Evolutionary conservation across 1,284 basidiomycete genomes (phyloP), one percentile per base, ranked within the genome.

Genomic region (Cutaneotrichosporon sp.): DNA sequence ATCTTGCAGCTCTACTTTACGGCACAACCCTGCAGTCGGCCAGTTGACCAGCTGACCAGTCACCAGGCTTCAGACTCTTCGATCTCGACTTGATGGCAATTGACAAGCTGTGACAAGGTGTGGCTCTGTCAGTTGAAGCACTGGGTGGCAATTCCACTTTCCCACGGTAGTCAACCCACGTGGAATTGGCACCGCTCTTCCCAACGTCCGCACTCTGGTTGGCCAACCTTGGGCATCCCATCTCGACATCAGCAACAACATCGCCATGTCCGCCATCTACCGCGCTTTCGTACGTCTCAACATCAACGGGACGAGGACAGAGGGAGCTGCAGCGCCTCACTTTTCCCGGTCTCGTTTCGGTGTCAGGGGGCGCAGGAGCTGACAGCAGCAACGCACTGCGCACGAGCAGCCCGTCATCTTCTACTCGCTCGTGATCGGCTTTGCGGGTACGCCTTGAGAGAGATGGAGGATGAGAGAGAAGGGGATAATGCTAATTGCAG

Each of bases 331-430:
- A 9, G 31, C 22, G n/a, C 1, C 40, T 21, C 32, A 8, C 30
- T 22, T 51, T 5, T 38, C 30, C 11, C 14, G 36, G 3, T n/a
- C 13, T 36, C 9, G 13, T 36, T 18, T 16, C 36, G 51, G 61
- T 63, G 22, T 63, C 63, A 40, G 3, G 6, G 16, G 6, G 1
- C 11, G 40, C 40, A 42, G 14, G 5, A 42, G 42, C 42, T 46
- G 42, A 46, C 42, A n/a, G 18, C 60, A 88, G 86, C 87, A 87
- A 85, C 87, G 89, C 66, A 86, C 89, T 74, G 92, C 93, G 42
- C 95, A 97, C 83, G 93, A 97, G 82, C 88, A 88, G 72, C 93
- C 94, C 40, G 90, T 92, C 74, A 87, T 97, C 79, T 95, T 96
- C 84, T 97, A 88, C 83, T 91, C 92, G 8, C 84, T 89, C 76